Conservation (phyloP, 139 green algal genomes). For the Haematococcus lacustris region DNA sequence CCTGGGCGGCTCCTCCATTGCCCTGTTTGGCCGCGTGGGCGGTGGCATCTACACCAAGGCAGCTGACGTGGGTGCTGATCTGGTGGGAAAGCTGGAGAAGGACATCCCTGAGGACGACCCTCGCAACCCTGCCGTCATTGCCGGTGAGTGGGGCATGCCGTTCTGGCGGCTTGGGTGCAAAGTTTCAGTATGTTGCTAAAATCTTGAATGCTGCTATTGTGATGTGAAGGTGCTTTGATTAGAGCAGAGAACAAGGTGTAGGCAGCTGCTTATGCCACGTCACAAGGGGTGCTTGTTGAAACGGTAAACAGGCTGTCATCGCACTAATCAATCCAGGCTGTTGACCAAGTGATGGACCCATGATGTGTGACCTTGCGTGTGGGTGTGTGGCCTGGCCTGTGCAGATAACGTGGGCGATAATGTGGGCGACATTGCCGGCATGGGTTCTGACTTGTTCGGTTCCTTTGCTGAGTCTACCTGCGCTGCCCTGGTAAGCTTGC, state of each 20-base stretch:
- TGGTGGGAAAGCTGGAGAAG: constrained; percentile 98
- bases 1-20: constrained; percentile 93
- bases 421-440: constrained; percentile 96
- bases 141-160: constrained; percentile 60
- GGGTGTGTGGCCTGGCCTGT: no score
- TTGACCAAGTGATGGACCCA: no score
- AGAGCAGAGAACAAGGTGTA: no score
- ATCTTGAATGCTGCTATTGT: no score
- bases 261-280: no score
- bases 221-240: no score
- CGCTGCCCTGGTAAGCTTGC: constrained; percentile 91
- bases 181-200: no score
- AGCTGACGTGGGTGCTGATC: constrained; percentile 94
- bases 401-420: constrained; percentile 98
- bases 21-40: constrained; percentile 92
- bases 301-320: no score
- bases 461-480: constrained; percentile 95
- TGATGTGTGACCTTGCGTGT: no score
- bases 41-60: constrained; percentile 98
- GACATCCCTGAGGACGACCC: constrained; percentile 98
- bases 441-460: constrained; percentile 97
- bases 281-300: no score
- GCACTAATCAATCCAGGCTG: no score
- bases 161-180: no score
- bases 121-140: constrained; percentile 95